These are phyloP conservation scores for Penicillium sp. DNA, from an alignment of 2,329 filamentous ascomycete species.

Conservation along the genomic window DNA sequence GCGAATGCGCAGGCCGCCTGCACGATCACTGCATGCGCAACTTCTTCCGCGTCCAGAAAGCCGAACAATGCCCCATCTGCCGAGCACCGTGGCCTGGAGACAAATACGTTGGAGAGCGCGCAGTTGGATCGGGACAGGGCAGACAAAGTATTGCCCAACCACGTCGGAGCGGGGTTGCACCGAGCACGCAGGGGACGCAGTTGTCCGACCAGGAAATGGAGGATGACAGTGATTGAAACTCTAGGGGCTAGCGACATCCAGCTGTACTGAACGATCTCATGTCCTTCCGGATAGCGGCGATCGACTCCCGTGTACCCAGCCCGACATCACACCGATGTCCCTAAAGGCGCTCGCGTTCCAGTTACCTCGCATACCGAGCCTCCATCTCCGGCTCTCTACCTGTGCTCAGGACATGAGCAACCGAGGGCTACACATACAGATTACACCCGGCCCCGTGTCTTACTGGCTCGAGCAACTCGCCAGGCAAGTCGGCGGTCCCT, in stretches of 20 bases:
- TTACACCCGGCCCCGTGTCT: neutral
- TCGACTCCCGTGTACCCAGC: neutral
- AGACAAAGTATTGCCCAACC: conserved; percentile 30
- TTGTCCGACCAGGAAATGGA: neutral
- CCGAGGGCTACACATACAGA: neutral
- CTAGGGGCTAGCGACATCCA: neutral
- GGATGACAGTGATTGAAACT: conserved; percentile 20
- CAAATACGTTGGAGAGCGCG: conserved; percentile 59
- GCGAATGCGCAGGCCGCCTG: conserved; percentile 70
- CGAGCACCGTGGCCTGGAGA: conserved; percentile 57
- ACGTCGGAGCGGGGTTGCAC: conserved; percentile 18
- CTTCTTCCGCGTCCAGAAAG: conserved; percentile 71
- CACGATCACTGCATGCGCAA: conserved; percentile 77
- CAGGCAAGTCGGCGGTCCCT: neutral
- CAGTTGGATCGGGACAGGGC: conserved; percentile 36
- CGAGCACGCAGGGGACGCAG: conserved; percentile 19
- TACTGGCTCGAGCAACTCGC: neutral
- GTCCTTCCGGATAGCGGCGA: neutral
- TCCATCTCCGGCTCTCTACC: neutral
- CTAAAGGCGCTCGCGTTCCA: neutral
- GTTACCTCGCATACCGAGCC: neutral
- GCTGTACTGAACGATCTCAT: neutral
- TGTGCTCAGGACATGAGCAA: neutral
- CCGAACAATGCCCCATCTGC: conserved; percentile 67
- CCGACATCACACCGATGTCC: neutral